Evolutionary conservation across 106 monocot genomes (phyloP).

Genomic region (Dendrobium chrysotoxum): DNA sequence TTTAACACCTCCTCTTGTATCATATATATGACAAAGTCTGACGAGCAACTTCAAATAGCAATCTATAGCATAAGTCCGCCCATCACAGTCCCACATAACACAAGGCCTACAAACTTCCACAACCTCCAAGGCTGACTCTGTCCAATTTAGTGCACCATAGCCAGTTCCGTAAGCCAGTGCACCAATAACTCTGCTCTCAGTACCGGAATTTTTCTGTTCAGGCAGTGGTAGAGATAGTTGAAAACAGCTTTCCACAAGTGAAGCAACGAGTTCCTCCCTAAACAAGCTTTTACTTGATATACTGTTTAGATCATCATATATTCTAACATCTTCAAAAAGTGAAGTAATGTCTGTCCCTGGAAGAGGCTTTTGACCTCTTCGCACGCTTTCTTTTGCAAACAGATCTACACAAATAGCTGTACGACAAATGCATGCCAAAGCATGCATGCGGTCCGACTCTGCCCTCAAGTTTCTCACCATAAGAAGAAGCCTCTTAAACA

Average conservation of each 20-base stretch:
- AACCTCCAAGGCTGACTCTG: conserved; percentile 89
- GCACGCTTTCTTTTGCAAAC: conserved; percentile 98
- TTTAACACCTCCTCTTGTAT: conserved; percentile 98
- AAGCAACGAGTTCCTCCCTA: conserved; percentile 93
- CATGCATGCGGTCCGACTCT: conserved; percentile 99
- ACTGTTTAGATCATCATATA: conserved; percentile 88
- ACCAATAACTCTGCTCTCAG: conserved; percentile 97
- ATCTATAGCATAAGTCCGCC: conserved; percentile 92
- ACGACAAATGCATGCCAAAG: conserved; percentile 94
- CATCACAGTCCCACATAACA: conserved; percentile 97
- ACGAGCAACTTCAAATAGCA: conserved; percentile 98
- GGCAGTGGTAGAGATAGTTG: conserved; percentile 94
- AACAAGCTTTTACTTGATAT: conserved; percentile 90
- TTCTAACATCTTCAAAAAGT: conserved; percentile 87
- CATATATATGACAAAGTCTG: conserved; percentile 97
- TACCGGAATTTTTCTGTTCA: conserved; percentile 87
- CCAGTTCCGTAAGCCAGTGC: conserved; percentile 98
- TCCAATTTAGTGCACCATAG: conserved; percentile 98
- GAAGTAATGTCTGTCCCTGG: conserved; percentile 97
- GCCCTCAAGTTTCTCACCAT: conserved; percentile 97
- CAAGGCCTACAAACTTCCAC: conserved; percentile 96
- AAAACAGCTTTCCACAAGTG: conserved; percentile 97
- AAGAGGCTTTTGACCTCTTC: conserved; percentile 95
- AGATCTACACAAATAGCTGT: conserved; percentile 99
- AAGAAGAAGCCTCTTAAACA: conserved; percentile 91